Base-by-base conservation (phyloP, 345 rosid genomes). In the Lumnitzera littorea region DNA sequence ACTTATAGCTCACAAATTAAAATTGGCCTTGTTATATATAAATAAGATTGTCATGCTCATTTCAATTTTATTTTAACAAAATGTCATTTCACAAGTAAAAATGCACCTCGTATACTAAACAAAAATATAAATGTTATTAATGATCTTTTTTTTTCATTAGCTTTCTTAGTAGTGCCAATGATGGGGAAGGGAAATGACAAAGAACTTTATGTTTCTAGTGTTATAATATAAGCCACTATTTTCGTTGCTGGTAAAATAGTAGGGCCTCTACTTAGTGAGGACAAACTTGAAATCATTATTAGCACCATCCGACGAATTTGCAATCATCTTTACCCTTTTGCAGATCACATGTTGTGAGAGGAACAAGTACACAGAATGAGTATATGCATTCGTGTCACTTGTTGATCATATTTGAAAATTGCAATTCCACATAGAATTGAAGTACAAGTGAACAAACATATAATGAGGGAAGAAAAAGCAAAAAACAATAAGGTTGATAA, bases 381-480 rank as follows among this genome's bases (percentile, higher is more conserved):
- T 75, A 48, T 65, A 72, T 0, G 75, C 72, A 62, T 66, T 76
- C 55, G 60, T 73, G 3, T 64, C 74, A 17, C 72, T 81, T 5
- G 91, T 89, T 41, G 81, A 53, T 82, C 82, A 56, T 80, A 86
- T 58, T 84, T 91, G 80, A 91, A 91, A 29, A 88, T 91, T 91
- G 75, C 84, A 65, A n/a, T 11, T 2, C 15, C 9, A 47, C 31
- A 31, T 46, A 49, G 20, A 20, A 20, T 20, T 20, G 20, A 20
- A 20, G 20, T 20, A 20, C 20, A 20, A 20, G 20, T 20, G 3
- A 23, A 27, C 5, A 27, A 2, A 1, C 5, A 27, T 1, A 27
- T 1, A 3, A 11, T 2, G 13, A 41, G 41, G 50, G 15, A 50
- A 46, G 20, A 20, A 20, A 20, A 20, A 20, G 20, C 20, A 20